Percentiles rank a stretch among this genome's conserved stretches.
These are phyloP conservation scores for Cinnamomum chago DNA, from an alignment of 164 flowering plant genomes.

Conservation along the genomic window DNA sequence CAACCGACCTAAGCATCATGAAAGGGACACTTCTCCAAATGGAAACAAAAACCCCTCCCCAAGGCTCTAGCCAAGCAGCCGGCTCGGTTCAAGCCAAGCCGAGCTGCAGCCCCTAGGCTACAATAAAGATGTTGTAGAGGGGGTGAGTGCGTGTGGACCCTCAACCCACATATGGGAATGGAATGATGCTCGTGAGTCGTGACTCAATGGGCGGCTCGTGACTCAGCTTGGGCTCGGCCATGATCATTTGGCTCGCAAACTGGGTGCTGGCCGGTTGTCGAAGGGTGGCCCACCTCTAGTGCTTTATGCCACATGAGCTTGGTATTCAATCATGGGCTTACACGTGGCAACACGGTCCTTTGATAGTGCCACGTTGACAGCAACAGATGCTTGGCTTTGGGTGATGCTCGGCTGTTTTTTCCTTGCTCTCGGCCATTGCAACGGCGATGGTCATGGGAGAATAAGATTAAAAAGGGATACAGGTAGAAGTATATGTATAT, in stretches of 20 bases:
- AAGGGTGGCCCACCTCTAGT: too few species aligned
- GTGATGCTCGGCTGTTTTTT: background rate
- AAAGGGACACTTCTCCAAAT: slow-evolving; percentile 46
- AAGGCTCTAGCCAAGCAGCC: background rate
- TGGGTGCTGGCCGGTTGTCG: slow-evolving; percentile 14
- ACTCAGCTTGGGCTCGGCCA: slow-evolving; percentile 56
- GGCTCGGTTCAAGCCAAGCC: background rate
- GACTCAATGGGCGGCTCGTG: slow-evolving; percentile 42
- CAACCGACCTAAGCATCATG: slow-evolving; percentile 34
- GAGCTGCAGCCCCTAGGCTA: background rate
- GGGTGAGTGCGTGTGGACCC: background rate
- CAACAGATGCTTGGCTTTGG: background rate
- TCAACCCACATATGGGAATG: background rate
- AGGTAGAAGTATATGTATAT: too few species aligned
- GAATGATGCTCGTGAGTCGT: slow-evolving; percentile 19
- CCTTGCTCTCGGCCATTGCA: slow-evolving; percentile 6
- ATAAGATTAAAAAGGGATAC: background rate
- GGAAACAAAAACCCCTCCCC: background rate
- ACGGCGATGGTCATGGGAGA: slow-evolving; percentile 2
- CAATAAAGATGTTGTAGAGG: too few species aligned
- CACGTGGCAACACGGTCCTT: too few species aligned
- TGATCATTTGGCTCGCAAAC: slow-evolving; percentile 33
- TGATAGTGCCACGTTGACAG: too few species aligned
- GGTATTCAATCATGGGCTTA: too few species aligned
- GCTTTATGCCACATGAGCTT: too few species aligned